Percentiles rank a stretch among this genome's conserved stretches.
Conservation (phyloP, 176 grass and related monocot genomes). For the Aegilops umbellulata region DNA sequence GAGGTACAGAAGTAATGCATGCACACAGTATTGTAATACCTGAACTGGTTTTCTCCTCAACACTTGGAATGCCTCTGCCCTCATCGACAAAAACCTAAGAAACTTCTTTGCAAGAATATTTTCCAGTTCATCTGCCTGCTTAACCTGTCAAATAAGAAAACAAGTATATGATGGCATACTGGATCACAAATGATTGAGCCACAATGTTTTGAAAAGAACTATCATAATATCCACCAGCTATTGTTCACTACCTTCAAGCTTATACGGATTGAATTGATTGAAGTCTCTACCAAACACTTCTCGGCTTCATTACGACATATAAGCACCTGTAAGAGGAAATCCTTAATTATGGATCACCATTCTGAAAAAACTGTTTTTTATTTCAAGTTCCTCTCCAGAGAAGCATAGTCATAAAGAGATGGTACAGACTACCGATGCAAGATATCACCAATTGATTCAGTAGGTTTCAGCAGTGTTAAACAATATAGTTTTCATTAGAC, state of each 20-base stretch:
- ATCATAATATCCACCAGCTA: background rate
- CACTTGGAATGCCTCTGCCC: slow-evolving; percentile 95
- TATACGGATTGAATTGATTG: slow-evolving; percentile 93
- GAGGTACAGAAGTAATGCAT: background rate
- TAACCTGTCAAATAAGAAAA: slow-evolving; percentile 56
- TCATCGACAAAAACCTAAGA: slow-evolving; percentile 95
- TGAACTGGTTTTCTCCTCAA: slow-evolving; percentile 96
- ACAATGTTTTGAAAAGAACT: background rate
- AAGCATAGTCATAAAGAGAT: background rate
- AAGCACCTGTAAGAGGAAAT: slow-evolving; percentile 57
- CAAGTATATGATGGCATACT: slow-evolving; percentile 5
- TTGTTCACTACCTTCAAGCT: slow-evolving; percentile 71
- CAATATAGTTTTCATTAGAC: background rate
- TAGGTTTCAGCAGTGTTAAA: background rate
- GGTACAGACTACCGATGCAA: background rate
- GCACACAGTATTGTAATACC: slow-evolving; percentile 42
- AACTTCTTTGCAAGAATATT: slow-evolving; percentile 98
- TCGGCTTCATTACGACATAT: slow-evolving; percentile 97
- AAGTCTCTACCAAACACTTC: slow-evolving; percentile 97
- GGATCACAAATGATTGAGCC: background rate
- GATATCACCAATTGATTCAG: background rate
- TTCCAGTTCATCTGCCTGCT: slow-evolving; percentile 97
- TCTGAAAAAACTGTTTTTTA: background rate
- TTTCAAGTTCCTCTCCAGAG: background rate
- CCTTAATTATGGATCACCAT: background rate